A percentile compares a stretch with the other conserved stretches of the same genome.
Conservation (phyloP, 768 basidiomycete genomes). For the Rhizopogon vesiculosus region DNA sequence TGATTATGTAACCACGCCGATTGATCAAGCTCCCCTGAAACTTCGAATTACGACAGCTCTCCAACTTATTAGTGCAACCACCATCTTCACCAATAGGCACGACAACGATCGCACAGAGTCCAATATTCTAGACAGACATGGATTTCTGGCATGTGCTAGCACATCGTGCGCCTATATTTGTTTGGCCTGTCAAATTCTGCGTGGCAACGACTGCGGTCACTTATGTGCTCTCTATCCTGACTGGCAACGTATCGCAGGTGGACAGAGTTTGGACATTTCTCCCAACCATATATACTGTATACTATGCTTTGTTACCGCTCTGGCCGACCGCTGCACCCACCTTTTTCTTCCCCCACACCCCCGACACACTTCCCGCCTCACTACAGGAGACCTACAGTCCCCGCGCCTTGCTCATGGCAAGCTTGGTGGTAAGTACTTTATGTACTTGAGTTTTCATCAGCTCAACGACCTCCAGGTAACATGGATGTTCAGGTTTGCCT, state of each 20-base stretch:
- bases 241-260: slow-evolving; percentile 81
- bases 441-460: neutral
- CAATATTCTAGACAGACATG: slow-evolving; percentile 4
- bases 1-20: slow-evolving; percentile 2
- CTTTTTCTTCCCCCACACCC: slow-evolving; percentile 51
- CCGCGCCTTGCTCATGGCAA: slow-evolving; percentile 72
- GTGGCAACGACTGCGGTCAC: slow-evolving; percentile 38
- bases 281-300: slow-evolving; percentile 78
- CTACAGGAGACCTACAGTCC: slow-evolving; percentile 53
- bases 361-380: slow-evolving; percentile 33
- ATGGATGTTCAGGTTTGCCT: slow-evolving; percentile 57
- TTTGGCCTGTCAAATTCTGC: slow-evolving; percentile 66
- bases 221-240: slow-evolving; percentile 61
- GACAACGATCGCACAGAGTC: neutral
- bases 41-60: no score
- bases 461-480: slow-evolving; percentile 25
- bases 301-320: slow-evolving; percentile 74
- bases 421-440: slow-evolving; percentile 44
- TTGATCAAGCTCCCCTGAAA: neutral
- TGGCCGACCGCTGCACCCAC: slow-evolving; percentile 34
- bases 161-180: slow-evolving; percentile 31
- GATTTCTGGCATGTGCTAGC: slow-evolving; percentile 7
- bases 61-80: neutral
- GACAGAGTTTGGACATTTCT: slow-evolving; percentile 80
- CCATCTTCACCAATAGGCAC: neutral